Evolutionary conservation across 495 filamentous ascomycete species (phyloP).

Genomic region (Endocarpon pusillum): DNA sequence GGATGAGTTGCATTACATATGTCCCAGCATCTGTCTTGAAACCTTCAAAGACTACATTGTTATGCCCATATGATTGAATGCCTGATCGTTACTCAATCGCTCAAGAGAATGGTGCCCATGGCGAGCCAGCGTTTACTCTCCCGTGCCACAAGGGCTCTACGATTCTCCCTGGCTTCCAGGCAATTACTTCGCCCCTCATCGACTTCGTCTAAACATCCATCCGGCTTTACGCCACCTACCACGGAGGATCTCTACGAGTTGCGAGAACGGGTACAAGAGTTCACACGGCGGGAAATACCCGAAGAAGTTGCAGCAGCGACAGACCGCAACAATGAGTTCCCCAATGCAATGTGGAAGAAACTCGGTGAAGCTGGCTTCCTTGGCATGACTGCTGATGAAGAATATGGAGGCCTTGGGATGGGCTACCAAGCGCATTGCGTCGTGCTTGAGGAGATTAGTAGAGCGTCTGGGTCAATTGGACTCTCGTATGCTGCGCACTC

Average conservation of each 20-base stretch:
- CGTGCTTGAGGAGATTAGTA: conserved; percentile 80
- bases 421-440: conserved; percentile 96
- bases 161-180: too few relatives aligned
- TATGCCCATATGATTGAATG: too few relatives aligned
- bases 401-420: conserved; percentile 77
- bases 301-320: conserved; percentile 66
- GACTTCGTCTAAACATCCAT: conserved; percentile 75
- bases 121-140: too few relatives aligned
- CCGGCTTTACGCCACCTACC: conserved; percentile 61
- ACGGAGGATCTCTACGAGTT: conserved; percentile 65
- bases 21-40: too few relatives aligned
- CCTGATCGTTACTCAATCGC: too few relatives aligned
- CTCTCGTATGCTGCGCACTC: conserved; percentile 91
- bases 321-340: conserved; percentile 78
- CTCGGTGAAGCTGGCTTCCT: conserved; percentile 80
- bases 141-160: too few relatives aligned
- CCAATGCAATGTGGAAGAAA: conserved; percentile 82
- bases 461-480: conserved; percentile 63
- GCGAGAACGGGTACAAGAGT: conserved; percentile 82
- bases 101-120: too few relatives aligned
- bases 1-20: too few relatives aligned
- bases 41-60: too few relatives aligned
- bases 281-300: conserved; percentile 52
- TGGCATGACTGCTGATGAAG: conserved; percentile 86
- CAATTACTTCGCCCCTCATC: too few relatives aligned